Evolutionary conservation across 352 stramenopile genomes (phyloP), one percentile per base, ranked within the genome.

Genomic region (Globisporangium parvum): DNA sequence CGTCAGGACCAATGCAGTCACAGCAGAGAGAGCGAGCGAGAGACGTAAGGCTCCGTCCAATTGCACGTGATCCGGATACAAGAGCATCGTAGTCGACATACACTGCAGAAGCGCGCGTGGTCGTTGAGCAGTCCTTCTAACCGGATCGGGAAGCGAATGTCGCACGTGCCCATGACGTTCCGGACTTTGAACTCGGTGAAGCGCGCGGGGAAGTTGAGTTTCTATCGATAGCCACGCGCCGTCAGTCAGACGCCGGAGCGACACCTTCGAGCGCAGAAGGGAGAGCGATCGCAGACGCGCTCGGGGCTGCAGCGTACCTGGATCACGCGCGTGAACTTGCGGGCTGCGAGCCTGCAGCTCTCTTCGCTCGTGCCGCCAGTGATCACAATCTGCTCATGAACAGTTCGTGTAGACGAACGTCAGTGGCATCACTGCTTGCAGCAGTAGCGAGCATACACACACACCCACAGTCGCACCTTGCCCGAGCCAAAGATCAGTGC

Each of bases 141-240:
- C 41, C 97, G 88, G 57, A 99, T 98, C 2, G 97, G 96, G 67
- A 99, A 99, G 17, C 95, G 91, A 20, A 98, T 84, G 74, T 99
- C 97, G 41, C 92, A 97, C 35, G 96, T 99, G 31, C 91, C 96
- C 67, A 99, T 97, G 51, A 99, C 98, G 68, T 99, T 99, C 60
- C 98, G 96, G 42, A 98, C 84, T 66, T 96, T 96, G 56, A 97
- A 96, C 47, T 96, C 83, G 40, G 74, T 77, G 50, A 95, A 93
- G 52, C 86, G 76, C 28, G 84, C 81, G 6, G 85, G 85, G 44
- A 94, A 94, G 60, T 91, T 90, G 24, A 94, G 67, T 91, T 94
- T 94, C 85, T 94, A 72, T 11, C 56, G 8, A 31, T 44, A 33
- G 31, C 10, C 26, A 31, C 26, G 26, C 6, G 26, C 26, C 26